Base-by-base conservation (phyloP, 352 stramenopile species). In the Thraustochytrium striatum region DNA sequence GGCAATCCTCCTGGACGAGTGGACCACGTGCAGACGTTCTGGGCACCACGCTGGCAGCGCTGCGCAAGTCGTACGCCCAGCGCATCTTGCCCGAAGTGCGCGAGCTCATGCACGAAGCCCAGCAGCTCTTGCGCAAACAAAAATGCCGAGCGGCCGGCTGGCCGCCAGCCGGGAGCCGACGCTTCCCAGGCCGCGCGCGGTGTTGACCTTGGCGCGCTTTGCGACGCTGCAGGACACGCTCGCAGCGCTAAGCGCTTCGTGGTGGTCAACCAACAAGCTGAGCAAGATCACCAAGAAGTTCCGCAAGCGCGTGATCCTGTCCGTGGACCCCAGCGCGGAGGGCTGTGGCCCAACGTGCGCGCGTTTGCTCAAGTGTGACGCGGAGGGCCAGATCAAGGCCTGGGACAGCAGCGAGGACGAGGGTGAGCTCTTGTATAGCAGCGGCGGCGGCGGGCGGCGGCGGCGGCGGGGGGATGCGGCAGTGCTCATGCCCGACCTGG, bases 221-320 rank as follows among this genome's bases (percentile, higher is more conserved):
- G 65, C 65, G 16, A 11, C 65, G 7, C 65, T 75, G 16, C 21
- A 44, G 9, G 65, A 75, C 50, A 75, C 65, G 38, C 38, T 75
- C 32, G 65, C 41, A 36, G 65, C 65, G 25, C 39, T 75, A 30
- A 41, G 44, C 65, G 65, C 50, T 75, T 75, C 28, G 25, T 75
- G 3, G 65, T 75, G 25, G 65, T 75, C 25, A 75, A 75, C 44
- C 39, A 75, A 30, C 41, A 53, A 36, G 65, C 65, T 75, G 43
- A 41, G 11, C 16, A 75, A 75, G 52, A 36, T 28, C 35, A 75
- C 50, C 5, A 75, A 75, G 28, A 75, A 75, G 65, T 75, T 75
- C 30, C 65, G 65, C 16, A 75, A 75, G 33, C 65, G 65, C 39
- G 65, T 75, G 3, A 30, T 75, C 41, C 33, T 28, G 7, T 8